Evolutionary conservation across 1,139 yeast genomes (phyloP).

Genomic region (Geotrichum cucujoidarum): DNA sequence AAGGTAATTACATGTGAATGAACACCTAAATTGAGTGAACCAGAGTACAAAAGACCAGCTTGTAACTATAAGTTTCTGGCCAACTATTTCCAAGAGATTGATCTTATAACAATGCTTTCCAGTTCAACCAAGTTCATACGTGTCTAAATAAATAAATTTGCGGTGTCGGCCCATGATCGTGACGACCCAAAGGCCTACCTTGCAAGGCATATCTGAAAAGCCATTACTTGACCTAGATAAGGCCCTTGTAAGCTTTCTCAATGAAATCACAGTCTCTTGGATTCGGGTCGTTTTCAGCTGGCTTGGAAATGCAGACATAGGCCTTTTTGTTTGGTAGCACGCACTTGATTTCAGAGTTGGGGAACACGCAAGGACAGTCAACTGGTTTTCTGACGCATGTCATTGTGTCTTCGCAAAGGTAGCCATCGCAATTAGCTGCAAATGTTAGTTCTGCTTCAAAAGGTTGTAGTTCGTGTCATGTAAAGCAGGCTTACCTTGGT

Average conservation of each 20-base stretch:
- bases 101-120: no score
- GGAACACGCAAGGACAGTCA: constrained; percentile 88
- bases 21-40: no score
- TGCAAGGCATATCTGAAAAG: background rate
- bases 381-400: constrained; percentile 64
- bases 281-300: constrained; percentile 42
- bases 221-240: no score
- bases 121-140: no score
- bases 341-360: constrained; percentile 80
- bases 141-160: no score
- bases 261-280: constrained; percentile 39
- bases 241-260: constrained; percentile 42
- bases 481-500: constrained; percentile 24
- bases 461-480: background rate
- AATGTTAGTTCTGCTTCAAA: background rate
- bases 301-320: constrained; percentile 75
- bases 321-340: constrained; percentile 59
- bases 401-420: constrained; percentile 77
- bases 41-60: no score
- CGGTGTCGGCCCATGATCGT: background rate
- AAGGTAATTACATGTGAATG: no score
- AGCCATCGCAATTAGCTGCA: constrained; percentile 49
- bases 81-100: no score
- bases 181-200: background rate
- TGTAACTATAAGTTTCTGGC: no score